phyloP scores from a whole-genome alignment of 1,284 basidiomycete genomes.

The Caloboletus inedulis region DNA sequence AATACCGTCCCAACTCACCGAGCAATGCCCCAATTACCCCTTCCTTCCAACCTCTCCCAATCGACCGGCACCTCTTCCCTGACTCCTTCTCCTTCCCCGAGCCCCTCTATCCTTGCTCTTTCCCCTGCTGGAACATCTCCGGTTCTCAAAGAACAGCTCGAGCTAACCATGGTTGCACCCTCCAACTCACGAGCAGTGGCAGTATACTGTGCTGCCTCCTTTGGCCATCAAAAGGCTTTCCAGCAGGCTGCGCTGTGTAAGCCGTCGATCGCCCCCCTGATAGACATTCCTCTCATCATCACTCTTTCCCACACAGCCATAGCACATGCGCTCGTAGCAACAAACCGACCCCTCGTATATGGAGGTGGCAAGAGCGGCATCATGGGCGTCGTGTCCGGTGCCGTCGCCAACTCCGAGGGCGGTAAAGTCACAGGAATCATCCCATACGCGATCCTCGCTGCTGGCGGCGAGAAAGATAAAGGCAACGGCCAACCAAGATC shows the following conservation, averaged over 20 bases:
- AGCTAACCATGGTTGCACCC: constrained; percentile 30
- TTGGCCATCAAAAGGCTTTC: constrained; percentile 61
- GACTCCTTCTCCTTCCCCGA: neutral
- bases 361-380: constrained; percentile 83
- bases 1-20: constrained; percentile 1
- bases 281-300: neutral
- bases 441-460: constrained; percentile 70
- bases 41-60: constrained; percentile 4
- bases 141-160: constrained; percentile 11
- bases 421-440: constrained; percentile 82
- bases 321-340: constrained; percentile 66
- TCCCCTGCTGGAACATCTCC: neutral
- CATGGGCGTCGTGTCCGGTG: constrained; percentile 82
- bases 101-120: neutral
- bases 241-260: constrained; percentile 66
- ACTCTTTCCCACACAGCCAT: constrained; percentile 47
- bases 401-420: constrained; percentile 57
- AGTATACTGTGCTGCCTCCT: constrained; percentile 78
- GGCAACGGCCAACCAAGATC: constrained; percentile 29
- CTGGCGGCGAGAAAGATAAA: constrained; percentile 61
- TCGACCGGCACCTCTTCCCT: neutral
- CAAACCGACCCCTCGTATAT: constrained; percentile 74
- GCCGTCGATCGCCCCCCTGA: constrained; percentile 29
- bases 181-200: constrained; percentile 50
- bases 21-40: constrained; percentile 14